Base-by-base conservation (phyloP, 805 yeast genomes). In the Pichia ethanolica region DNA sequence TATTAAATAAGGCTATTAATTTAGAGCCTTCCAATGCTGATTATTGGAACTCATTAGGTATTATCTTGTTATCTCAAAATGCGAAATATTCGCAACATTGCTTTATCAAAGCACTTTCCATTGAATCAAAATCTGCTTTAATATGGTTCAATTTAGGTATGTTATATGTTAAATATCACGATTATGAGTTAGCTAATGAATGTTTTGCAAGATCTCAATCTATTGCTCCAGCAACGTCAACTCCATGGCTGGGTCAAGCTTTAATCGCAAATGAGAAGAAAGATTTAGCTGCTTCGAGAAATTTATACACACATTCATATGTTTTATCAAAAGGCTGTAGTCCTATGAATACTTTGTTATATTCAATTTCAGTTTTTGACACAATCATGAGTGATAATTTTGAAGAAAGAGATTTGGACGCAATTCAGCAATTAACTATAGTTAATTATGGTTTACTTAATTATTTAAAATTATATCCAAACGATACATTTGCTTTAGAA, bases 61-160 rank as follows among this genome's bases (percentile, higher is more conserved):
- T 84, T 49, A 85, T 89, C 0, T 78, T 88, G 7, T 73, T 82
- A 48, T 68, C 79, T 4, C 65, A 72, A 5, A 85, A 81, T 55
- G 82, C 91, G 0, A 75, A 77, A 44, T 85, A 88, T 7, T 73
- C 97, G 0, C 99, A 93, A 66, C 99, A 93, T 67, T 89, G 97
- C 63, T 88, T 86, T 58, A 86, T 93, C 57, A 84, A 87, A 54
- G 90, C 97, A 0, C 68, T 82, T 3, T 73, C 86, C 0, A 66
- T 89, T 38, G 83, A 86, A 44, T 78, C 86, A 7, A 78, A 79
- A 47, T 86, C 86, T 49, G 77, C 83, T 4, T 68, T 69, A 14
- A 75, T 82, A 5, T 93, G 97, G 97, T 75, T 82, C 13, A 87
- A 88, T 57, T 69, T 93, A 50, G 97, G 95, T 0, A 76, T 86